These are phyloP conservation scores for Diophrys appendiculata DNA, from an alignment of 73 alveolate species.

Conservation along the genomic window DNA sequence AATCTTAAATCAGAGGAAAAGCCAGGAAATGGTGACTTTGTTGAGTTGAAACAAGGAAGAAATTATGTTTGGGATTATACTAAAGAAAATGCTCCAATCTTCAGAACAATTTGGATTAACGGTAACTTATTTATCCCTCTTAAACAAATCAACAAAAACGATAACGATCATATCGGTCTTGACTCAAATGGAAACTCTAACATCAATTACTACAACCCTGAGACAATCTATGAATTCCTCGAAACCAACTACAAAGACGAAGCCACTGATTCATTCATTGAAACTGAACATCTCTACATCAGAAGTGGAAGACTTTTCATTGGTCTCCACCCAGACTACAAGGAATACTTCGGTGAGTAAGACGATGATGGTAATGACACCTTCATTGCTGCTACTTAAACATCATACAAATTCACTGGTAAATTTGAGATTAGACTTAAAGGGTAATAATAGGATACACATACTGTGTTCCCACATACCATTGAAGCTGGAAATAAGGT, in stretches of 20 bases:
- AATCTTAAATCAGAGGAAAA: background rate
- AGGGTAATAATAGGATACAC: background rate
- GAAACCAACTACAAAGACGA: background rate
- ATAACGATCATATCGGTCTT: background rate
- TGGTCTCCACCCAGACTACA: background rate
- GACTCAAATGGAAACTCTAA: no score
- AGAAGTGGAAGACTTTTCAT: background rate
- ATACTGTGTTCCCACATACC: background rate
- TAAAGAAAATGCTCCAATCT: background rate
- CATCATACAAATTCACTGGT: background rate
- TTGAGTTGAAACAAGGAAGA: background rate
- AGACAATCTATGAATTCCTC: background rate
- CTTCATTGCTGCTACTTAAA: background rate
- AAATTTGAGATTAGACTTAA: background rate
- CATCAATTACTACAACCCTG: background rate
- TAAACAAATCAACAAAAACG: background rate
- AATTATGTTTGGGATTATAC: background rate
- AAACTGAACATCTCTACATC: background rate
- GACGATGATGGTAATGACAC: background rate
- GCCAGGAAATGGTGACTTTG: background rate
- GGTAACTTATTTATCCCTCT: background rate
- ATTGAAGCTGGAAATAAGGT: conserved; percentile 6
- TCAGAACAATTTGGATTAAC: background rate
- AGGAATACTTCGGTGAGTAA: no score
- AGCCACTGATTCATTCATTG: background rate